Conservation (phyloP, 202 grass and related monocot species). For the Setaria italica region DNA sequence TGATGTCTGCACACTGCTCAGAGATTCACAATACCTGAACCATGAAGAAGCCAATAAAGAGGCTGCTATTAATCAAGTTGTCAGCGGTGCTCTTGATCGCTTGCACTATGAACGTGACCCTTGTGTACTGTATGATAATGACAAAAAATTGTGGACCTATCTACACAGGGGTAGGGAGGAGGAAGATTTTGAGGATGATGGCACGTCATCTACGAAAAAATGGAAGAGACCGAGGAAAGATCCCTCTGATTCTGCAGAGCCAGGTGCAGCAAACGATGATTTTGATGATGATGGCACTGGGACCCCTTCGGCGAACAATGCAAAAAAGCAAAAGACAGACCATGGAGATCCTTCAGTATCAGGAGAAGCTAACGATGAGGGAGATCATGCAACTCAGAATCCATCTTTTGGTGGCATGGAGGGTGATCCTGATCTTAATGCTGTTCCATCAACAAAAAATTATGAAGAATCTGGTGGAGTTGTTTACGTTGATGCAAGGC, state of each 20-base stretch:
- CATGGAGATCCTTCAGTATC: conserved; percentile 50
- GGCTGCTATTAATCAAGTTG: conserved; percentile 89
- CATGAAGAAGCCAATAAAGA: conserved; percentile 81
- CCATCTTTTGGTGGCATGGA: conserved; percentile 34
- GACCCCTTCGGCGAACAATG: conserved; percentile 42
- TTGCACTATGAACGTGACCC: conserved; percentile 98
- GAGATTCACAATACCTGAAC: conserved; percentile 97
- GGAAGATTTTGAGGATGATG: conserved; percentile 99
- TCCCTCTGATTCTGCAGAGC: conserved; percentile 56
- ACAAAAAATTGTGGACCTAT: conserved; percentile 99
- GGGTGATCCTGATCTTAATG: conserved; percentile 51
- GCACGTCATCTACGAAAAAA: conserved; percentile 95
- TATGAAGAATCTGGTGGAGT: conserved; percentile 43
- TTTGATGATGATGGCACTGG: conserved; percentile 76
- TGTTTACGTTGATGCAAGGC: conserved; percentile 41
- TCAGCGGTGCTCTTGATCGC: conserved; percentile 92
- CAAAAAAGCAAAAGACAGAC: conserved; percentile 53
- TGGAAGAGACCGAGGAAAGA: conserved; percentile 99
- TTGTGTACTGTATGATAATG: conserved; percentile 93
- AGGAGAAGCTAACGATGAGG: conserved; percentile 54
- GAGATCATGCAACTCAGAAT: conserved; percentile 41
- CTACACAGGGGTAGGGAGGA: conserved; percentile 96
- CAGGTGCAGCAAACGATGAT: conserved; percentile 65
- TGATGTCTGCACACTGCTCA: conserved; percentile 95
- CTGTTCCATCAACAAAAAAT: conserved; percentile 38